Evolutionary conservation across 495 filamentous ascomycete genomes (phyloP).

Genomic region (Penicillium diatomitis): DNA sequence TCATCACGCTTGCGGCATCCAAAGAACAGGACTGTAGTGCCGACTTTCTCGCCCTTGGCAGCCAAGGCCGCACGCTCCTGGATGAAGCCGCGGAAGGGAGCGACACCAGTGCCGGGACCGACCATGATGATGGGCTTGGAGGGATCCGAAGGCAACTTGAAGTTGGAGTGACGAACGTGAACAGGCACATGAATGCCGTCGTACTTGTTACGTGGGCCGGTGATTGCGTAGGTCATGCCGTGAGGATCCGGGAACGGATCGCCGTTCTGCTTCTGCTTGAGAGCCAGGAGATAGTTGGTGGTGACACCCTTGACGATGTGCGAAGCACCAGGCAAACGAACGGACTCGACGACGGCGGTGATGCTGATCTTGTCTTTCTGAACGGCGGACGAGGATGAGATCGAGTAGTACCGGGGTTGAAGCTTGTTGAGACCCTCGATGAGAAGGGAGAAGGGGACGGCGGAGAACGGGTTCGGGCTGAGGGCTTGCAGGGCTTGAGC

Average conservation of each 20-base stretch:
- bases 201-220: conserved; percentile 91
- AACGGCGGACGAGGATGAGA: conserved; percentile 91
- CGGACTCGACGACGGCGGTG: conserved; percentile 87
- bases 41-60: conserved; percentile 72
- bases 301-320: conserved; percentile 89
- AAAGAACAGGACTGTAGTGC: conserved; percentile 87
- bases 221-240: conserved; percentile 81
- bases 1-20: conserved; percentile 78
- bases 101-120: conserved; percentile 93
- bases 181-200: conserved; percentile 93
- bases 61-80: conserved; percentile 83
- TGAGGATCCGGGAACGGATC: conserved; percentile 78
- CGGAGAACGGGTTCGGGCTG: conserved; percentile 63
- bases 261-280: conserved; percentile 95
- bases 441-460: conserved; percentile 85
- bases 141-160: conserved; percentile 95
- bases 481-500: conserved; percentile 76
- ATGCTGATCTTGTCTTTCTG: conserved; percentile 91
- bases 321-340: conserved; percentile 63
- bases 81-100: conserved; percentile 90
- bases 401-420: conserved; percentile 97
- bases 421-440: conserved; percentile 93
- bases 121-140: conserved; percentile 91
- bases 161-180: conserved; percentile 96
- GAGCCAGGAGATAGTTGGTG: conserved; percentile 91